Percentiles rank a stretch among this genome's conserved stretches.
phyloP scores from a whole-genome alignment of 441 rosid species.

The Aleurites moluccanus region DNA sequence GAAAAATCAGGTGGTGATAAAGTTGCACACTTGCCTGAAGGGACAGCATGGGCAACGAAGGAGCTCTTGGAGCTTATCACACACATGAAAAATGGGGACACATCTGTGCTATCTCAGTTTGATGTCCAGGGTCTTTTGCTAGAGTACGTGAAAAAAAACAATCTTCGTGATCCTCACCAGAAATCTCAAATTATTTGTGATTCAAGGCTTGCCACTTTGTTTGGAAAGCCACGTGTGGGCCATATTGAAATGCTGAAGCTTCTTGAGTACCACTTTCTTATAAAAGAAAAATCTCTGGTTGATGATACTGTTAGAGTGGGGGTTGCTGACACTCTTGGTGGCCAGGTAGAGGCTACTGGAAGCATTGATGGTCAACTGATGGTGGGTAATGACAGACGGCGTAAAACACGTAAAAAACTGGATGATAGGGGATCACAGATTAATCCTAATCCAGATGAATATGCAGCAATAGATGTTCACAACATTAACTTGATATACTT shows the following conservation, averaged over 20 bases:
- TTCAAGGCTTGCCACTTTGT: conserved; percentile 62
- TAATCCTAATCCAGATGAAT: conserved; percentile 59
- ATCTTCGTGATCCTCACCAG: conserved; percentile 71
- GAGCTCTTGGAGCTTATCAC: conserved; percentile 89
- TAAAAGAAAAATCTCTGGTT: conserved; percentile 42
- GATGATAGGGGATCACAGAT: conserved; percentile 46
- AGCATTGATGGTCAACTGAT: conserved; percentile 34
- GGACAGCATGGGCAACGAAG: conserved; percentile 73
- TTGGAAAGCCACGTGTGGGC: conserved; percentile 61
- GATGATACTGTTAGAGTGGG: conserved; percentile 37
- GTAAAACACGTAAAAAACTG: conserved; percentile 51
- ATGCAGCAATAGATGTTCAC: conserved; percentile 89
- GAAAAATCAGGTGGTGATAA: conserved; percentile 33
- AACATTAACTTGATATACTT: conserved; percentile 78
- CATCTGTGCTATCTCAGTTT: conserved; percentile 51
- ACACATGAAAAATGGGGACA: conserved; percentile 78
- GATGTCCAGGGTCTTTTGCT: conserved; percentile 78
- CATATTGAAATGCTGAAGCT: conserved; percentile 91
- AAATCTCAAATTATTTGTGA: conserved; percentile 69
- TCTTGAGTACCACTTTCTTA: conserved; percentile 73
- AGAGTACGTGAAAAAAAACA: conserved; percentile 64
- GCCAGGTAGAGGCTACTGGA: conserved; percentile 38
- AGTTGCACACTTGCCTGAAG: conserved; percentile 39
- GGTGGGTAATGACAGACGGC: conserved; percentile 46
- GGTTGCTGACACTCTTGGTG: conserved; percentile 38